Percentiles rank a stretch among this genome's conserved stretches.
phyloP scores from a whole-genome alignment of 2,329 filamentous ascomycete genomes.

The Neonectria magnoliae region DNA sequence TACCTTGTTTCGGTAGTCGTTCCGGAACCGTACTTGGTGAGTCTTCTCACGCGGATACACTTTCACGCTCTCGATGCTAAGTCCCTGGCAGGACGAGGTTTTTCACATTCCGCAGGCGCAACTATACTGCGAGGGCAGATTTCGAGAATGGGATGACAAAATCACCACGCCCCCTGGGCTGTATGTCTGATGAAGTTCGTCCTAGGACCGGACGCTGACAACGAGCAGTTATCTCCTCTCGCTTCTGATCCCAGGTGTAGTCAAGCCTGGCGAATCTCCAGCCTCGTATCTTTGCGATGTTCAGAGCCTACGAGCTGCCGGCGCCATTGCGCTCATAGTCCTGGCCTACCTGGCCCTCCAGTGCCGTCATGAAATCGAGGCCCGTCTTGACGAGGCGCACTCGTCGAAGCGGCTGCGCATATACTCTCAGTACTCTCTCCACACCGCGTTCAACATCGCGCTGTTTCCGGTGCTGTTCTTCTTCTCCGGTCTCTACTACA shows the following conservation, averaged over 20 bases:
- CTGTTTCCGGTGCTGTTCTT: constrained; percentile 94
- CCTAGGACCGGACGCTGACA: constrained; percentile 11
- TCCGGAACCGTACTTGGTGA: constrained; percentile 65
- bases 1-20: constrained; percentile 47
- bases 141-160: constrained; percentile 89
- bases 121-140: constrained; percentile 81
- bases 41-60: constrained; percentile 15
- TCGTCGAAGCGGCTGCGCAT: constrained; percentile 25
- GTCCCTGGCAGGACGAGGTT: constrained; percentile 74
- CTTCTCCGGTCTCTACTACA: constrained; percentile 96
- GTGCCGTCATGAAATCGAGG: constrained; percentile 64
- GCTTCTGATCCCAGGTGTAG: constrained; percentile 39
- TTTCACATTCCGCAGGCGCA: constrained; percentile 94
- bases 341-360: constrained; percentile 58
- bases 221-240: constrained; percentile 58
- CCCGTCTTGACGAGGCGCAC: constrained; percentile 46
- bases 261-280: constrained; percentile 21
- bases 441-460: constrained; percentile 80
- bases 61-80: constrained; percentile 25
- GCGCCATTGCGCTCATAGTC: constrained; percentile 52
- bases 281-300: constrained; percentile 41
- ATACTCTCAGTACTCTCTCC: constrained; percentile 57
- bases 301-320: constrained; percentile 58
- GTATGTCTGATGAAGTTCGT: constrained; percentile 53
- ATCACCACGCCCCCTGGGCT: constrained; percentile 96